A percentile compares a stretch with the other conserved stretches of the same genome.
phyloP scores from a whole-genome alignment of 257 asterid species.

The Verbascum thapsus region DNA sequence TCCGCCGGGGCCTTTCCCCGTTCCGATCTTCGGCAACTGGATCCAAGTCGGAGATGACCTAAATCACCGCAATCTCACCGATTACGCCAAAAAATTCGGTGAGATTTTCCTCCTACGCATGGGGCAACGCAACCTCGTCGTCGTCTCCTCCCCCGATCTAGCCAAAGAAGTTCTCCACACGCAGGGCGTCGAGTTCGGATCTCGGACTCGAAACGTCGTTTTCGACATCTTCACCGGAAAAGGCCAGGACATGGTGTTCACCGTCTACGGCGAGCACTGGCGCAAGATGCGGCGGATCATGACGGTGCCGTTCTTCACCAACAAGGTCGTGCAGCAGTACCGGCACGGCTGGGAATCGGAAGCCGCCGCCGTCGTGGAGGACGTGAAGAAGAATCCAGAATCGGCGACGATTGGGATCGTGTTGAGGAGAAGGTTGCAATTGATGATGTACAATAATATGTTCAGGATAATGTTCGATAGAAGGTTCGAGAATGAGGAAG shows the following conservation, averaged over 20 bases:
- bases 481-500: conserved; percentile 58
- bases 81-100: conserved; percentile 44
- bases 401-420: conserved; percentile 47
- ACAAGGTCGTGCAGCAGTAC: conserved; percentile 56
- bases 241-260: conserved; percentile 63
- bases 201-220: conserved; percentile 53
- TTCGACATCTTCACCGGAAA: conserved; percentile 54
- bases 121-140: conserved; percentile 57
- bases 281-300: conserved; percentile 58
- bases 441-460: conserved; percentile 63
- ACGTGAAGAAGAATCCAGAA: conserved; percentile 49
- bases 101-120: conserved; percentile 46
- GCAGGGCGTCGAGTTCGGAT: conserved; percentile 61
- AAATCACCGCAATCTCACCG: conserved; percentile 29
- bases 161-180: conserved; percentile 57
- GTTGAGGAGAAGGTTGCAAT: conserved; percentile 49
- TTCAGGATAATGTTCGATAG: too few relatives aligned
- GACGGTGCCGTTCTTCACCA: conserved; percentile 61
- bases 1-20: too few relatives aligned
- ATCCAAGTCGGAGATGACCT: too few relatives aligned
- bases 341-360: conserved; percentile 56
- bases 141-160: conserved; percentile 56
- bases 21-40: too few relatives aligned
- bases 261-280: conserved; percentile 65
- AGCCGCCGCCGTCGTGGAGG: conserved; percentile 46